Evolutionary conservation across 192 early-diverging fungal genomes (phyloP).

Genomic region (Umbelopsis vinacea): DNA sequence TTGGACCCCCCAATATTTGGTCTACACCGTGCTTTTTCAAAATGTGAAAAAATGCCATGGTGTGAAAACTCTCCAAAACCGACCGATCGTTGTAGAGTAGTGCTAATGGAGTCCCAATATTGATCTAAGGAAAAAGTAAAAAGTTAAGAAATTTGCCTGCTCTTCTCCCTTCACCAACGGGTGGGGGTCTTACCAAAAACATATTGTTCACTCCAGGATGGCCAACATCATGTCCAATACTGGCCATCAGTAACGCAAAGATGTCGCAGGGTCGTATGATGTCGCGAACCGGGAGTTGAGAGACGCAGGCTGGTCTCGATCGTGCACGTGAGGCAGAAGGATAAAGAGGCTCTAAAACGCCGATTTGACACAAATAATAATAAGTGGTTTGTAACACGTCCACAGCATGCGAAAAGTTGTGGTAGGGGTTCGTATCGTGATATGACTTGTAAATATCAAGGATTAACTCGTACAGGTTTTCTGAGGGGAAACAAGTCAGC

Average conservation of each 20-base stretch:
- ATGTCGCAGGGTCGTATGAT: constrained; percentile 59
- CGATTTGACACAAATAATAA: constrained; percentile 76
- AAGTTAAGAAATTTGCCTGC: too few relatives aligned
- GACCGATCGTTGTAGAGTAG: constrained; percentile 92
- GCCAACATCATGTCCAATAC: constrained; percentile 81
- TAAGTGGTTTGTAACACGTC: constrained; percentile 93
- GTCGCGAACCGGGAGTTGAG: constrained; percentile 53
- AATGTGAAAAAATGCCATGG: constrained; percentile 70
- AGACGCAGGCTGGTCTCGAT: constrained; percentile 24
- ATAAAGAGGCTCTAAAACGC: constrained; percentile 47
- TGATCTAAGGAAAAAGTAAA: constrained; percentile 46
- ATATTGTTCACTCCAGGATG: constrained; percentile 97
- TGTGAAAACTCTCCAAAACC: constrained; percentile 94
- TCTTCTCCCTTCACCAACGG: too few relatives aligned
- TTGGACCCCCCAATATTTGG: constrained; percentile 25
- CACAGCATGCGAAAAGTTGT: constrained; percentile 94
- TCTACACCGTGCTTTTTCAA: constrained; percentile 64
- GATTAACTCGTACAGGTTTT: constrained; percentile 55
- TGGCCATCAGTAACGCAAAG: constrained; percentile 77
- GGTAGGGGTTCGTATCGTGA: constrained; percentile 81
- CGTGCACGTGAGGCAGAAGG: constrained; percentile 33
- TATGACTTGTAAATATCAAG: constrained; percentile 59
- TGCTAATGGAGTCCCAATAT: constrained; percentile 80
- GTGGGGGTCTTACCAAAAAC: constrained; percentile 84
- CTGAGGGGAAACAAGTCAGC: constrained; percentile 31